phyloP scores from a whole-genome alignment of 164 flowering plant genomes.

The Stephania yunnanensis region DNA sequence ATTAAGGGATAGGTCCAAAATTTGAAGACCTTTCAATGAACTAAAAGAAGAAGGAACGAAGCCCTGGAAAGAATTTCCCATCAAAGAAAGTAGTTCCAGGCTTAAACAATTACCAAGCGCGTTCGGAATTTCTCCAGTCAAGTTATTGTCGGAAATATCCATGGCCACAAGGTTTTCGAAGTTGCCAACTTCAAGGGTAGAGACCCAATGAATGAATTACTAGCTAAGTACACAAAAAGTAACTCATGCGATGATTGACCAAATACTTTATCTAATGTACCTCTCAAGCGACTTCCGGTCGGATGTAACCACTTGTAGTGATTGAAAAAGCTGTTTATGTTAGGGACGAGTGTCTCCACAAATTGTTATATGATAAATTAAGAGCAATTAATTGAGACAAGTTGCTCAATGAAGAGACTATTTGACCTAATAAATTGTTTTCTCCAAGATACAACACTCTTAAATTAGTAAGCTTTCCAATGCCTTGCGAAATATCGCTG shows the following conservation, averaged over 20 bases:
- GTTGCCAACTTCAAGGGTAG: not conserved
- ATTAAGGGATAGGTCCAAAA: slow-evolving; percentile 4
- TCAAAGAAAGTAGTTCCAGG: not conserved
- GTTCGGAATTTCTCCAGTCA: slow-evolving; percentile 4
- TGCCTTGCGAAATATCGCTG: not conserved
- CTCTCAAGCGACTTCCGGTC: not conserved
- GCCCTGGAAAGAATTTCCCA: not conserved
- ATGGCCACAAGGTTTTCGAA: not conserved
- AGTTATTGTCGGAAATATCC: not conserved
- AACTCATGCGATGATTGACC: not conserved
- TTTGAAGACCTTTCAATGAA: not conserved
- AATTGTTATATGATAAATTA: not conserved
- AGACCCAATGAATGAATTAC: not conserved
- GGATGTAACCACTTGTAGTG: not conserved
- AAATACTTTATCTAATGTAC: not conserved
- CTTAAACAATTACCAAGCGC: not conserved
- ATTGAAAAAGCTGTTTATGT: slow-evolving; percentile 1
- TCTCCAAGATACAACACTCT: not conserved
- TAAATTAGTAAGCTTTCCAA: slow-evolving; percentile 4
- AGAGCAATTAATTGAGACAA: not conserved
- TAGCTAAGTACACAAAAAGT: not conserved
- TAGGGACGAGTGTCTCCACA: not conserved
- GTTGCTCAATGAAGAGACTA: slow-evolving; percentile 5
- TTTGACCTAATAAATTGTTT: not conserved
- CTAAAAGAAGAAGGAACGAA: slow-evolving; percentile 1